Conservation (phyloP, 2,329 filamentous ascomycete species). For the Alternaria gaisen region DNA sequence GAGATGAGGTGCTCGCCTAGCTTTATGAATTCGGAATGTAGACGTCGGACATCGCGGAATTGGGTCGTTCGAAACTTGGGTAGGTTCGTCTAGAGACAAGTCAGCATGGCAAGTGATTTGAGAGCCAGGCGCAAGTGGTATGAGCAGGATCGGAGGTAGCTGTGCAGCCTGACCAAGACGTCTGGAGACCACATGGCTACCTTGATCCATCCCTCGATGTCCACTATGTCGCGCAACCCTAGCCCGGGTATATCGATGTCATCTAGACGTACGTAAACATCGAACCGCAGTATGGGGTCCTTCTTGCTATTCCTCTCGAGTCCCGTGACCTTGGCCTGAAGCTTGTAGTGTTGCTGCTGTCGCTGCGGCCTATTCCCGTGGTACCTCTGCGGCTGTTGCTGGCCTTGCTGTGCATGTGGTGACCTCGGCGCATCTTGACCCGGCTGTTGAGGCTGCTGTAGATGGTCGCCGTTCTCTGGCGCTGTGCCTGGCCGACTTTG, state of each 20-base stretch:
- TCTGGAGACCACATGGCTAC: constrained; percentile 6
- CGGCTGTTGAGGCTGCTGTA: constrained; percentile 33
- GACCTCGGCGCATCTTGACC: constrained; percentile 44
- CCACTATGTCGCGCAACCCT: constrained; percentile 5
- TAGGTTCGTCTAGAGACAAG: constrained; percentile 81
- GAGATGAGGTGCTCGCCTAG: constrained; percentile 96
- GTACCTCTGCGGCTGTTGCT: constrained; percentile 58
- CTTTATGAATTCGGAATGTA: constrained; percentile 95
- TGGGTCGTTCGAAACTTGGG: constrained; percentile 97
- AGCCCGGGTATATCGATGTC: neutral
- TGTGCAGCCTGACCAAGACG: neutral
- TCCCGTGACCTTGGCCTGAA: constrained; percentile 94
- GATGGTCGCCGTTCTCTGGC: constrained; percentile 50
- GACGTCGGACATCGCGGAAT: constrained; percentile 94
- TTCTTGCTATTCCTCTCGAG: constrained; percentile 94
- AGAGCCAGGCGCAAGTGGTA: neutral
- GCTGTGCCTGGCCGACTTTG: constrained; percentile 39
- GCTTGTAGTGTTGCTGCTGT: constrained; percentile 75
- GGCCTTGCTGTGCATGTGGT: constrained; percentile 44
- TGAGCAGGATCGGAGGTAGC: neutral
- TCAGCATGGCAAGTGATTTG: constrained; percentile 16
- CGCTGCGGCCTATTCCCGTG: constrained; percentile 54
- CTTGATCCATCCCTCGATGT: constrained; percentile 10
- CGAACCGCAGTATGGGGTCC: constrained; percentile 92
- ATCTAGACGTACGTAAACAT: constrained; percentile 79